A percentile compares a stretch with the other conserved stretches of the same genome.
These are phyloP conservation scores for Phytophthora meadii DNA, from an alignment of 352 stramenopile species.

Conservation along the genomic window DNA sequence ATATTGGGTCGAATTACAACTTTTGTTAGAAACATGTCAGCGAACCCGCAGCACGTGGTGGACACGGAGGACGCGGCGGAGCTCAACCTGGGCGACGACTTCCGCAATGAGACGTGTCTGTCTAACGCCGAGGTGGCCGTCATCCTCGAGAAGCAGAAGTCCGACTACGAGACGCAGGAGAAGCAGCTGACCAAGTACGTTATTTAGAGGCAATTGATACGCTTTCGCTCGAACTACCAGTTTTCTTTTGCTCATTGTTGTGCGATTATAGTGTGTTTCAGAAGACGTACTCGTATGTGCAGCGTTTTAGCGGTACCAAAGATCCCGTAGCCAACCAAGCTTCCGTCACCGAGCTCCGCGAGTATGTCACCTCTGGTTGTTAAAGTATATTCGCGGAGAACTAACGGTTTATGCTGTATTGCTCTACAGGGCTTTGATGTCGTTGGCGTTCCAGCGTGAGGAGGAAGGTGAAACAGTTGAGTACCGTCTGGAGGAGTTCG, in stretches of 20 bases:
- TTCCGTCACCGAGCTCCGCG: slow-evolving; percentile 88
- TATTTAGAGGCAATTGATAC: slow-evolving; percentile 1
- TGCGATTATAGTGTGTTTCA: slow-evolving; percentile 77
- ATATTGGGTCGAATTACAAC: too few relatives aligned
- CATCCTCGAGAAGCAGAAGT: slow-evolving; percentile 92
- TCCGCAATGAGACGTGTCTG: slow-evolving; percentile 89
- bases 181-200: slow-evolving; percentile 87
- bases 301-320: slow-evolving; percentile 92
- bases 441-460: slow-evolving; percentile 83
- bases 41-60: slow-evolving; percentile 88
- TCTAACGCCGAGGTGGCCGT: slow-evolving; percentile 91
- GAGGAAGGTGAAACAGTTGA: slow-evolving; percentile 73
- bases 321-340: slow-evolving; percentile 91
- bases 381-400: not conserved
- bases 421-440: slow-evolving; percentile 77
- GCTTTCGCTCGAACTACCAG: not conserved
- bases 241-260: not conserved
- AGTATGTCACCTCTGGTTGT: slow-evolving; percentile 51
- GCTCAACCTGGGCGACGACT: slow-evolving; percentile 90
- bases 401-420: not conserved
- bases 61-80: slow-evolving; percentile 92
- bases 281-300: slow-evolving; percentile 93
- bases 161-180: slow-evolving; percentile 91
- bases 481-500: slow-evolving; percentile 89
- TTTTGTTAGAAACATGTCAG: slow-evolving; percentile 52